Base-by-base conservation (phyloP, 2,329 filamentous ascomycete species). In the Fusarium xyrophilum region DNA sequence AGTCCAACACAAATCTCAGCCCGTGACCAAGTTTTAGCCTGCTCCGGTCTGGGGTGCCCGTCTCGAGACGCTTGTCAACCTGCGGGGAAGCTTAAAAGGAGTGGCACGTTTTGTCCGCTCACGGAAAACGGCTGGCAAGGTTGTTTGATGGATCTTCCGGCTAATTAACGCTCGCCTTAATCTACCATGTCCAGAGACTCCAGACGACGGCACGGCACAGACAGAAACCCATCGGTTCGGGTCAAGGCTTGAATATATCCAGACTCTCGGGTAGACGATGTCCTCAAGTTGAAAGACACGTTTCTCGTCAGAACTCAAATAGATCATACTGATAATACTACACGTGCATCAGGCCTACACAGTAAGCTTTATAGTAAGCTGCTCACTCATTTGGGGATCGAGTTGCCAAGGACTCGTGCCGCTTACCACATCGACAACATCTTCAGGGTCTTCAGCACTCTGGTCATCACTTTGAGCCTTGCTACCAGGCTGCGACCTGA, bases 51-150 rank as follows among this genome's bases (percentile, higher is more conserved):
- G 60, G 56, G 54, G 67, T 60, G 56, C 59, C 50, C 56, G 43
- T 44, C 55, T 62, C 36, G 35, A 61, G 51, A 65, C 54, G 59
- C 53, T 54, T 71, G 69, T 58, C 68, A 68, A 60, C 59, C 58
- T 74, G 72, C 71, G 71, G 72, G 71, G 72, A 71, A 73, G 51
- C 63, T 57, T 46, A 47, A 60, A 36, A 52, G 61, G 71, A 72
- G 69, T 73, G 71, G 51, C 66, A 71, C 71, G 61, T 70, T 65
- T 51, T 55, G 55, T 68, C 67, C 42, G 36, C 53, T 44, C 52
- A 56, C 52, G 42, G 48, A 35, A 58, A 70, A 55, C 36, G 38
- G 28, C 54, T 46, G 56, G 44, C 55, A 60, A 64, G 60, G 59
- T 68, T 69, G 52, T 52, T 59, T 46, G 52, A 70, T 64, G 52